Conservation (phyloP, 257 asterid genomes). For the Striga asiatica region DNA sequence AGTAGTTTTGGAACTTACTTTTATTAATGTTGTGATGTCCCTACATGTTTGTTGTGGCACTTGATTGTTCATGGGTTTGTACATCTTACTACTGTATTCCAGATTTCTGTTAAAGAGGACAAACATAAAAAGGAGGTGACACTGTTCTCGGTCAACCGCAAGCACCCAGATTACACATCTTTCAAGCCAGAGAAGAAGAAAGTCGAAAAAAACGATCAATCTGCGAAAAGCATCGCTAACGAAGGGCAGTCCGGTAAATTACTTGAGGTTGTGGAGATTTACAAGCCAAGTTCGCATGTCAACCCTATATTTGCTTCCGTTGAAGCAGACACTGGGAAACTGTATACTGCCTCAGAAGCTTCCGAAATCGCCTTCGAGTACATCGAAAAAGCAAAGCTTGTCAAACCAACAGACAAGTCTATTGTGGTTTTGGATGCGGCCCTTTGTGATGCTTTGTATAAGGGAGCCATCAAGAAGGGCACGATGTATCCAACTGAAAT, state of each 20-base stretch:
- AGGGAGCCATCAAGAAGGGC: slow-evolving; percentile 92
- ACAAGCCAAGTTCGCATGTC: slow-evolving; percentile 80
- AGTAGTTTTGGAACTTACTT: background rate
- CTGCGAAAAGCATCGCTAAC: slow-evolving; percentile 24
- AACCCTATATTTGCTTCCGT: slow-evolving; percentile 61
- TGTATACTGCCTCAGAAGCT: slow-evolving; percentile 72
- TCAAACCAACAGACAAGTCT: slow-evolving; percentile 57
- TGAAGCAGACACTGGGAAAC: slow-evolving; percentile 54
- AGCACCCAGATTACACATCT: slow-evolving; percentile 63
- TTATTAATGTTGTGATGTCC: no score
- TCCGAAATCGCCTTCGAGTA: slow-evolving; percentile 67
- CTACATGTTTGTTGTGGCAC: background rate
- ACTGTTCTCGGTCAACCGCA: slow-evolving; percentile 53
- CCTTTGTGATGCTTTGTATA: slow-evolving; percentile 80
- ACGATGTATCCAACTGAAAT: slow-evolving; percentile 77
- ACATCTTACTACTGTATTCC: slow-evolving; percentile 22
- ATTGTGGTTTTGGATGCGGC: slow-evolving; percentile 59
- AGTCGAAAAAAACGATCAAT: slow-evolving; percentile 42
- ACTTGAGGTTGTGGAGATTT: slow-evolving; percentile 67
- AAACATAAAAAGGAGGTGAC: slow-evolving; percentile 75
- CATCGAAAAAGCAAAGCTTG: slow-evolving; percentile 74
- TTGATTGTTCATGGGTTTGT: slow-evolving; percentile 3
- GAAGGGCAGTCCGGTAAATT: slow-evolving; percentile 39
- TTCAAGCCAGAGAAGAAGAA: slow-evolving; percentile 81
- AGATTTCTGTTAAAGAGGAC: slow-evolving; percentile 88